These are phyloP conservation scores for Boletus edulis DNA, from an alignment of 768 basidiomycete genomes.

Conservation along the genomic window DNA sequence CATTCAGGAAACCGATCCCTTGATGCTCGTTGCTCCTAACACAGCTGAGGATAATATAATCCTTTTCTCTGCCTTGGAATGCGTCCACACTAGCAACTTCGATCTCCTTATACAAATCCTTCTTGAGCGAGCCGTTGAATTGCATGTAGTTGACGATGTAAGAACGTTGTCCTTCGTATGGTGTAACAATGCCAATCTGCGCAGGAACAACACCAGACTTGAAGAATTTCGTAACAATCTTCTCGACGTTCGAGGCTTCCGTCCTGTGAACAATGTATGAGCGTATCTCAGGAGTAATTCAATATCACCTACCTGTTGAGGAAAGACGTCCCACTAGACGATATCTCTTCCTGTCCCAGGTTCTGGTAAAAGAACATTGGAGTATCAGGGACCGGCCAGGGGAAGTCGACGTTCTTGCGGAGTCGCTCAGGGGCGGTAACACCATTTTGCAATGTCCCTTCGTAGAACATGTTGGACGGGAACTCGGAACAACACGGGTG, in stretches of 20 bases:
- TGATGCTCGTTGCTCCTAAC: constrained; percentile 99
- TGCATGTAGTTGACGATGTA: constrained; percentile 99
- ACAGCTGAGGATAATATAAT: constrained; percentile 97
- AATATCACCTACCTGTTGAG: constrained; percentile 66
- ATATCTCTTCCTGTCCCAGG: constrained; percentile 97
- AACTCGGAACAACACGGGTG: constrained; percentile 99
- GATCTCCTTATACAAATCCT: constrained; percentile 98
- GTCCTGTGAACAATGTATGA: constrained; percentile 54
- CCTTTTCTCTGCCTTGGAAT: constrained; percentile 99
- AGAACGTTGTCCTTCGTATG: constrained; percentile 97
- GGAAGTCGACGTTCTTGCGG: constrained; percentile 98
- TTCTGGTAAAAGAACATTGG: constrained; percentile 99
- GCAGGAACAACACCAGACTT: constrained; percentile 94
- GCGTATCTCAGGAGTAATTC: not conserved
- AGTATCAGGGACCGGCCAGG: constrained; percentile 95
- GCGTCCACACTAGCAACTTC: constrained; percentile 99
- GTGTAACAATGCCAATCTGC: constrained; percentile 98
- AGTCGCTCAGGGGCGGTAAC: constrained; percentile 97
- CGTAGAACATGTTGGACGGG: constrained; percentile 99
- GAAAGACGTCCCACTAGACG: constrained; percentile 97
- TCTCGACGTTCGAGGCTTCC: constrained; percentile 98
- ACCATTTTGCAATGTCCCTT: constrained; percentile 97
- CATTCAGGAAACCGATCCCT: constrained; percentile 98
- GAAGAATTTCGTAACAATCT: constrained; percentile 99
- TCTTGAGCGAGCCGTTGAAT: constrained; percentile 98